These are phyloP conservation scores for Cucumis sativus DNA, from an alignment of 306 rosid species.

Conservation along the genomic window DNA sequence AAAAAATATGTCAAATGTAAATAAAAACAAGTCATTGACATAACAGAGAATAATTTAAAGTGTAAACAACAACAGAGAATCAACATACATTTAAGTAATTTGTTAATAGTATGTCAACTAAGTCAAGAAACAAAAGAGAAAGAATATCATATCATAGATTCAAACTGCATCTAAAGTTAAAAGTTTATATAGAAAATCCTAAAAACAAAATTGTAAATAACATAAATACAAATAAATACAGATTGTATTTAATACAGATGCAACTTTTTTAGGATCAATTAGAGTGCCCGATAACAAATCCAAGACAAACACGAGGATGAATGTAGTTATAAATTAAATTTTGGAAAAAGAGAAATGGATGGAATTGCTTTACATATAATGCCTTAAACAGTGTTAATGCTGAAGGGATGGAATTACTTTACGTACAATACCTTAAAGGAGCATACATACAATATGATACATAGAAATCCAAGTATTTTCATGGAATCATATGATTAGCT, in stretches of 20 bases:
- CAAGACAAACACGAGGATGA: background rate
- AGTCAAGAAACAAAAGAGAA: too few species aligned
- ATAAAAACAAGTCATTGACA: background rate
- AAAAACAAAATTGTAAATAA: too few species aligned
- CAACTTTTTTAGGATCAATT: too few species aligned
- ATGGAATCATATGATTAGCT: constrained; percentile 1
- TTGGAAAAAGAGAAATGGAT: background rate
- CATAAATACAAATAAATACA: too few species aligned
- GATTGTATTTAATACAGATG: too few species aligned
- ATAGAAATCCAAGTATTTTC: background rate
- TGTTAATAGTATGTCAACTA: too few species aligned
- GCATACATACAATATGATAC: background rate
- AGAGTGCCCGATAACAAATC: too few species aligned
- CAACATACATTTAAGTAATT: too few species aligned
- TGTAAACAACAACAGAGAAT: too few species aligned
- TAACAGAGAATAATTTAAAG: background rate
- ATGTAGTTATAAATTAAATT: background rate
- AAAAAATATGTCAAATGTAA: background rate
- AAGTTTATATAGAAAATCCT: too few species aligned
- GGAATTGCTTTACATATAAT: background rate
- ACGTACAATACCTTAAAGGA: background rate
- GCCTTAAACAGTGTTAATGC: background rate
- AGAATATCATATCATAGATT: too few species aligned
- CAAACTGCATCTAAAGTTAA: too few species aligned
- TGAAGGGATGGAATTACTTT: background rate